Base-by-base conservation (phyloP, 2,329 filamentous ascomycete genomes). In the Rhynchosporium agropyri region DNA sequence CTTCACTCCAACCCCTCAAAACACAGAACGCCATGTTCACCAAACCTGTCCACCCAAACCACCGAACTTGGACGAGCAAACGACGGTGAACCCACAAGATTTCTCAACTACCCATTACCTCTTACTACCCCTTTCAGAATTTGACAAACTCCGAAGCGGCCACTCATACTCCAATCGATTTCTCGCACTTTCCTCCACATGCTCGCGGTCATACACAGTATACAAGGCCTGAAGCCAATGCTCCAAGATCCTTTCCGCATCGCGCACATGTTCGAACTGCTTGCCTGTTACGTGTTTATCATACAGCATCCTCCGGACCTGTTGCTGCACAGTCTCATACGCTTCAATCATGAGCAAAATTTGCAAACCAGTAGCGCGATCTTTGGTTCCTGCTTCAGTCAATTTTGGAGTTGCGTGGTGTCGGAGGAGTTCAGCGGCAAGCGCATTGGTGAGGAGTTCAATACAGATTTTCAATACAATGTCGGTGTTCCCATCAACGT, bases 321-420 rank as follows among this genome's bases (percentile, higher is more conserved):
- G 65, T 42, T 68, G 61, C 43, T 69, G 68, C 2, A 71, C 60
- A 1, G 64, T 67, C 59, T 74, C 72, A 49, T 74, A 74, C 1
- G 71, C 65, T 61, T 74, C 72, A 29, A 74, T 74, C 71, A 74
- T 72, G 38, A 73, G 69, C 7, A 71, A 51, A 36, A 74, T 70
- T 49, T 74, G 70, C 7, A 74, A 57, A 43, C 71, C 69, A 33
- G 71, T 72, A 3, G 65, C 67, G 7, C 65, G 63, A 33, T 69
- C 67, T 49, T 40, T 56, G 2, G 53, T 50, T 4, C 31, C 28
- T 20, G 43, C 26, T 10, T n/a, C n/a, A 4, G 43, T 46, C 43
- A n/a, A 46, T 7, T 4, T 20, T 10, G 43, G 10, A 26, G 31
- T 12, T 36, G 29, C 13, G 40, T 69, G 58, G 13, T 68, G 64